Evolutionary conservation across 371 early-diverging fungal species (phyloP), one percentile per base, ranked within the genome.

Genomic region (Actinomortierella wolfii): DNA sequence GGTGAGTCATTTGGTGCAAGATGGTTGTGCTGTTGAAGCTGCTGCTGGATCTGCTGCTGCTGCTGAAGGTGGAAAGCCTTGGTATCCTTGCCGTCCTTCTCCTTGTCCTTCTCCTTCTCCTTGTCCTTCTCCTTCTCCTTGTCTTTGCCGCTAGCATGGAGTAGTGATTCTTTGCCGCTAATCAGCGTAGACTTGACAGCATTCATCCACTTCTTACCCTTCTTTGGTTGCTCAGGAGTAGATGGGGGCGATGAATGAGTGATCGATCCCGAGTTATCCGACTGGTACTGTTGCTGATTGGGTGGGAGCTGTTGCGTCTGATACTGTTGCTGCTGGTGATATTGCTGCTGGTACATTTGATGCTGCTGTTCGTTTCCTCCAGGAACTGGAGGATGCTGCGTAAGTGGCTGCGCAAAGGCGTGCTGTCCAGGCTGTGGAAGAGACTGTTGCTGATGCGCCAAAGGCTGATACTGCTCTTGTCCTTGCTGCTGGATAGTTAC

Each of bases 201-300:
- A 49, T 45, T 56, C 51, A 70, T 54, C 52, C 52, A 64, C 14
- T 61, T 48, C 53, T 70, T 70, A 43, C 60, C 29, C 14, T 57
- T 42, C 54, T 70, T 70, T 6, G 57, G 24, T 3, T 60, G 34
- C 29, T 70, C 70, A n/a, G 57, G 56, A 9, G 50, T 44, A 6
- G 64, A 57, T 4, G 69, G 59, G 2, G 49, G 13, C 3, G 60
- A 34, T 14, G 70, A 64, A 6, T 57, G 46, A 18, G 64, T 54
- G 8, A 51, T 51, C 11, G 63, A 49, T 40, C 7, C 24, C 26
- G 34, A 17, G 13, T 44, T 39, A 23, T 40, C 54, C n/a, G 42
- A 45, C 15, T 45, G 18, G 24, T 47, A 21, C 13, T 61, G 64
- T 3, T 43, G 42, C 29, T 54, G 57, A 26, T 64, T 61, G 21